These are phyloP conservation scores for Clathrospora elynae DNA, from an alignment of 2,329 filamentous ascomycete species.

Conservation along the genomic window DNA sequence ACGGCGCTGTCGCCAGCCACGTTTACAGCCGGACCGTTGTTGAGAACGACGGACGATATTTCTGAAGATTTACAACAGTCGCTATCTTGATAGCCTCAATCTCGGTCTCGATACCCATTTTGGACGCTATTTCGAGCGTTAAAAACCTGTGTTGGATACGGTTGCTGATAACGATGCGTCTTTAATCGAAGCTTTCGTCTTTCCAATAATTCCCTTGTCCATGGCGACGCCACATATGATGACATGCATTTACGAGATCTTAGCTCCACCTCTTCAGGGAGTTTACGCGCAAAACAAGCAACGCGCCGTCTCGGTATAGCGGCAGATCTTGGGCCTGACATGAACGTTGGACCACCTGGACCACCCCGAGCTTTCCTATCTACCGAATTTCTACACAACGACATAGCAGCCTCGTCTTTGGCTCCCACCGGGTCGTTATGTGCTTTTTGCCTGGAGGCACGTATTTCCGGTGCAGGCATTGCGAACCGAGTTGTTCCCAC, in stretches of 20 bases:
- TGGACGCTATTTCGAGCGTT: too few relatives aligned
- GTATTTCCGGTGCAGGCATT: too few relatives aligned
- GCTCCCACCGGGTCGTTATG: background rate
- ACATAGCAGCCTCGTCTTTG: constrained; percentile 9
- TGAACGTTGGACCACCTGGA: constrained; percentile 20
- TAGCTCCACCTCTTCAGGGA: constrained; percentile 19
- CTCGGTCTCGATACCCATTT: background rate
- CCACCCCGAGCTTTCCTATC: background rate
- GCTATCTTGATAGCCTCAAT: background rate
- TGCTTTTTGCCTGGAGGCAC: too few relatives aligned
- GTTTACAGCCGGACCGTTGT: too few relatives aligned
- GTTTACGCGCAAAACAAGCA: constrained; percentile 25
- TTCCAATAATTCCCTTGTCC: constrained; percentile 17
- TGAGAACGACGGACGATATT: background rate
- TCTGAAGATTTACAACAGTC: background rate
- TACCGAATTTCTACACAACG: constrained; percentile 1
- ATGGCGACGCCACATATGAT: constrained; percentile 27
- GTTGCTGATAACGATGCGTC: constrained; percentile 21
- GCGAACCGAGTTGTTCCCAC: too few relatives aligned
- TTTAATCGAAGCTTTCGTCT: constrained; percentile 5
- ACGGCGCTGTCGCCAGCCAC: background rate
- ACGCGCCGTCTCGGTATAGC: constrained; percentile 11
- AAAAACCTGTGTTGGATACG: constrained; percentile 16
- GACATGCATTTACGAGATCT: constrained; percentile 29
- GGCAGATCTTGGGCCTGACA: constrained; percentile 14